These are phyloP conservation scores for Rhodotorula sp. DNA, from an alignment of 1,284 basidiomycete genomes.

Conservation along the genomic window DNA sequence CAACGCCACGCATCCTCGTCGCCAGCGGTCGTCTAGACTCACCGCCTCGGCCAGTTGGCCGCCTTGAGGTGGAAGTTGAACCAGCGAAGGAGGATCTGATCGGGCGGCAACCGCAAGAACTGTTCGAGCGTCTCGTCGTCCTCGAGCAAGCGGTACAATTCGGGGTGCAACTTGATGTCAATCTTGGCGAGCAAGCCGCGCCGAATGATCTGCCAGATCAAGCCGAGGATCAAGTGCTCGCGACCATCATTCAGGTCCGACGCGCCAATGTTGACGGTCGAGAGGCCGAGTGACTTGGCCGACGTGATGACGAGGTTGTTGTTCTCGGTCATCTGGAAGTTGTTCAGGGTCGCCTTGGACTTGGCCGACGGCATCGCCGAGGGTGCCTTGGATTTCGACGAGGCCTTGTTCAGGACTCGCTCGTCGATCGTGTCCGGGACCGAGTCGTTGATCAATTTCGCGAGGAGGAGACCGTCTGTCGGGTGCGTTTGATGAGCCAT, in stretches of 20 bases:
- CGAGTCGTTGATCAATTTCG: slow-evolving; percentile 98
- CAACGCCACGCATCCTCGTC: not conserved
- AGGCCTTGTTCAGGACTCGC: slow-evolving; percentile 91
- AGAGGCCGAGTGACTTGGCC: slow-evolving; percentile 95
- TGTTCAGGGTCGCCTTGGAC: slow-evolving; percentile 60
- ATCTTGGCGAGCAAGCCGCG: slow-evolving; percentile 89
- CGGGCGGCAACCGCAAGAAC: slow-evolving; percentile 86
- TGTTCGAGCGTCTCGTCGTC: slow-evolving; percentile 97
- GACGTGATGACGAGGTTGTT: slow-evolving; percentile 99
- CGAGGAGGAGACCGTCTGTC: slow-evolving; percentile 85
- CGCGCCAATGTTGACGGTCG: slow-evolving; percentile 96
- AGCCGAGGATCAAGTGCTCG: slow-evolving; percentile 95
- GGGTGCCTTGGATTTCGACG: slow-evolving; percentile 56
- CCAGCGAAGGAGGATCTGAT: slow-evolving; percentile 95
- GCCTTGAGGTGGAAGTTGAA: slow-evolving; percentile 98
- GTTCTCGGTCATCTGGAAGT: slow-evolving; percentile 99
- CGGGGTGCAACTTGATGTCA: slow-evolving; percentile 96
- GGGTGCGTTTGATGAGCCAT: not conserved
- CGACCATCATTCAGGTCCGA: slow-evolving; percentile 87
- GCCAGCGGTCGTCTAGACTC: slow-evolving; percentile 35
- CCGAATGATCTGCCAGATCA: slow-evolving; percentile 98
- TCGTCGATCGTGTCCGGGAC: slow-evolving; percentile 98
- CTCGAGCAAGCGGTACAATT: slow-evolving; percentile 90
- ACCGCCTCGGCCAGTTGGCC: slow-evolving; percentile 84
- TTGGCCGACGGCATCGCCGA: slow-evolving; percentile 32